phyloP scores from a whole-genome alignment of 1,284 basidiomycete species.

The Ganoderma leucocontextum region DNA sequence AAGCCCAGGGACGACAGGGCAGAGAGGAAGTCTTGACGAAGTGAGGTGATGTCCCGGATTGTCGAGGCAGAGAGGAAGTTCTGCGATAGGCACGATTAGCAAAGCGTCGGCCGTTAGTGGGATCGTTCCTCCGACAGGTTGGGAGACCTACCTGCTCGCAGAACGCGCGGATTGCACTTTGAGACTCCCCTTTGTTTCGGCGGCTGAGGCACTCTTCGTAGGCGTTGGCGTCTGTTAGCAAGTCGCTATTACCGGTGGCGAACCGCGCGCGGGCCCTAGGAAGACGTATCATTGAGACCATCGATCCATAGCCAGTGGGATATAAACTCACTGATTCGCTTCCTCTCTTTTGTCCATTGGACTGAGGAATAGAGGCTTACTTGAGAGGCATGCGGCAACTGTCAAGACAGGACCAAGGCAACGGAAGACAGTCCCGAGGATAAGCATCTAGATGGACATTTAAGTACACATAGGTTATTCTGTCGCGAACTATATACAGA shows the following conservation, averaged over 20 bases:
- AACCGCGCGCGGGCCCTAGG: conserved; percentile 76
- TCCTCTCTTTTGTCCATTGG: conserved; percentile 89
- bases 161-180: conserved; percentile 64
- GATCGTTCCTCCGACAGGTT: not conserved
- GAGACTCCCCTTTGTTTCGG: conserved; percentile 57
- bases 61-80: conserved; percentile 85
- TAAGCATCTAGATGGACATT: conserved; percentile 72
- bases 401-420: conserved; percentile 84
- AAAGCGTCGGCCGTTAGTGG: not conserved
- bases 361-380: conserved; percentile 86
- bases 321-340: conserved; percentile 62
- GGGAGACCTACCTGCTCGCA: conserved; percentile 72
- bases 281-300: not conserved
- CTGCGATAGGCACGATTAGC: conserved; percentile 44
- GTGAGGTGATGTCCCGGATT: conserved; percentile 83
- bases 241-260: conserved; percentile 80
- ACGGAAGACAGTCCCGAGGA: conserved; percentile 82
- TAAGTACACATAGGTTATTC: not conserved
- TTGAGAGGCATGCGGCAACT: conserved; percentile 84
- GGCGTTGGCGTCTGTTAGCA: conserved; percentile 84
- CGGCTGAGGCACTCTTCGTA: conserved; percentile 74
- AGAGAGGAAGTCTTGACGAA: conserved; percentile 82
- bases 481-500: not conserved
- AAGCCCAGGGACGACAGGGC: conserved; percentile 83
- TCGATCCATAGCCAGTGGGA: not conserved